phyloP scores from a whole-genome alignment of 495 filamentous ascomycete genomes.

The Bombardia bombarda region DNA sequence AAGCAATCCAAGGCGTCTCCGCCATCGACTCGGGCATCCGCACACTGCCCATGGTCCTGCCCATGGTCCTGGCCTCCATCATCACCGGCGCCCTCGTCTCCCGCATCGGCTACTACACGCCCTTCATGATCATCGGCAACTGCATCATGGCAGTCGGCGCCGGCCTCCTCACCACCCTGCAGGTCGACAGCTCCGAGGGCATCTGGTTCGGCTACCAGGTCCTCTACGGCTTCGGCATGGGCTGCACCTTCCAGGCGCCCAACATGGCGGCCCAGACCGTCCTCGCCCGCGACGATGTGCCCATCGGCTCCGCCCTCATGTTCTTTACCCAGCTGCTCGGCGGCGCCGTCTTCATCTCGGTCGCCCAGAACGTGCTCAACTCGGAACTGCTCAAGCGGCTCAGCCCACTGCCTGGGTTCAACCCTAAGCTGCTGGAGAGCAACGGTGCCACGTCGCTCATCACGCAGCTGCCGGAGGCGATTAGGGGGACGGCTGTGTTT shows the following conservation, averaged over 20 bases:
- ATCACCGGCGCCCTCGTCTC: constrained; percentile 34
- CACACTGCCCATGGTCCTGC: constrained; percentile 36
- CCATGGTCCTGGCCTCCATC: constrained; percentile 25
- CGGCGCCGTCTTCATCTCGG: constrained; percentile 53
- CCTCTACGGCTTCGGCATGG: constrained; percentile 39
- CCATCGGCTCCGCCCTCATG: constrained; percentile 52
- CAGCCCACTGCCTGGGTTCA: constrained; percentile 35
- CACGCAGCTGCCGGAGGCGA: constrained; percentile 32
- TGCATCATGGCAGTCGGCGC: constrained; percentile 52
- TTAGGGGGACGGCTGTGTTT: constrained; percentile 41
- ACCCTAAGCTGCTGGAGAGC: constrained; percentile 39
- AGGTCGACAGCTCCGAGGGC: constrained; percentile 13
- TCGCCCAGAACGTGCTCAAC: constrained; percentile 54
- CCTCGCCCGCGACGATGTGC: constrained; percentile 42
- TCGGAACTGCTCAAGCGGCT: constrained; percentile 43
- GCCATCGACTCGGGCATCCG: constrained; percentile 41
- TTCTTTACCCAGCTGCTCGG: constrained; percentile 55
- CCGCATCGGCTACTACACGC: constrained; percentile 53
- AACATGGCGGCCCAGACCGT: constrained; percentile 36
- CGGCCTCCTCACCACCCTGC: constrained; percentile 56
- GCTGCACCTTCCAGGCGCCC: constrained; percentile 28
- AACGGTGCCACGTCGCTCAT: constrained; percentile 61
- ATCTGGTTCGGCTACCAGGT: constrained; percentile 56
- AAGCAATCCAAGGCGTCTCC: constrained; percentile 44
- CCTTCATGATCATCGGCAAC: constrained; percentile 52